These are phyloP conservation scores for Galerina marginata DNA, from an alignment of 768 basidiomycete genomes.

Conservation along the genomic window DNA sequence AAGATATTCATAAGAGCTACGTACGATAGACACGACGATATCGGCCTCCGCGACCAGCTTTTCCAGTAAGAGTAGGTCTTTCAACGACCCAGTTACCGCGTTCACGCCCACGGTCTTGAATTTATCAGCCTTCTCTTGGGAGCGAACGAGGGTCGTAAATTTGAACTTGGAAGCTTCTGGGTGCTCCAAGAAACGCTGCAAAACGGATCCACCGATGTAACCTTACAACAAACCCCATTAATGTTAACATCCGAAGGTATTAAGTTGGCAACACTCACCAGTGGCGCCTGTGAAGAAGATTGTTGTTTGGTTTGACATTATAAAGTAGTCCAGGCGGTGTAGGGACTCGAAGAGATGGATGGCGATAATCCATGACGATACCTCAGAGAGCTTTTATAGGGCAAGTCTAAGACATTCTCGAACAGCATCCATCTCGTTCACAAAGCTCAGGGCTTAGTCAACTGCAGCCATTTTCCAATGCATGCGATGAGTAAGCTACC, in stretches of 20 bases:
- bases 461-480: too few species aligned
- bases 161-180: slow-evolving; percentile 37
- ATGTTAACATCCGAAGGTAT: too few species aligned
- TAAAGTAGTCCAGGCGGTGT: too few species aligned
- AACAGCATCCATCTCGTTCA: too few species aligned
- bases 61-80: slow-evolving; percentile 38
- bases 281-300: slow-evolving; percentile 50
- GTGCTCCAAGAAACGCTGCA: slow-evolving; percentile 44
- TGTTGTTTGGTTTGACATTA: slow-evolving; percentile 11
- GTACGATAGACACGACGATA: slow-evolving; percentile 42
- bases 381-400: too few species aligned
- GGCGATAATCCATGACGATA: too few species aligned
- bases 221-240: slow-evolving; percentile 27
- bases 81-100: slow-evolving; percentile 46
- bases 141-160: slow-evolving; percentile 52
- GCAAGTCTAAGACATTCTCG: too few species aligned
- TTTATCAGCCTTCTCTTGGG: slow-evolving; percentile 47
- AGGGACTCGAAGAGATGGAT: too few species aligned
- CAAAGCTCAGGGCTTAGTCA: too few species aligned
- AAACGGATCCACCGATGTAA: slow-evolving; percentile 54
- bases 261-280: slow-evolving; percentile 27
- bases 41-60: slow-evolving; percentile 45
- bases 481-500: too few species aligned
- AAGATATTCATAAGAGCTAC: not conserved
- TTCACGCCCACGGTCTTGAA: slow-evolving; percentile 43